phyloP scores from a whole-genome alignment of 257 asterid genomes.

The Jacaranda copaia region DNA sequence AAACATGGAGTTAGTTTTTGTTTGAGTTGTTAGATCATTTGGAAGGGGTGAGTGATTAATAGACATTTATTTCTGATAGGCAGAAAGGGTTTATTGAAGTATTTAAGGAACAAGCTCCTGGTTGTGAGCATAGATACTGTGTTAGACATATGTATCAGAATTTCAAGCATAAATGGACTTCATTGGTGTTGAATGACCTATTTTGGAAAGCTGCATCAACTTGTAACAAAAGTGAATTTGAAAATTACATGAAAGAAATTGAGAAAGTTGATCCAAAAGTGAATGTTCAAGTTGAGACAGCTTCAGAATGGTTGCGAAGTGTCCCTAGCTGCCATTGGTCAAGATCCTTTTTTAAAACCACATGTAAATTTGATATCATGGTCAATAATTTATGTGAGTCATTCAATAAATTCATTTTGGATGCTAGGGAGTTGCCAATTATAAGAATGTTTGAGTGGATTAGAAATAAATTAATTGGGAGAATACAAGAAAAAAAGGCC shows the following conservation, averaged over 20 bases:
- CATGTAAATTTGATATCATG: conserved; percentile 4
- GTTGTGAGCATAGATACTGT: background rate
- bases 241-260: too few relatives aligned
- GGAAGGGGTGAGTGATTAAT: background rate
- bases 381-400: conserved; percentile 8
- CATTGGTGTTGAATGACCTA: too few relatives aligned
- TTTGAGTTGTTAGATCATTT: background rate
- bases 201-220: background rate
- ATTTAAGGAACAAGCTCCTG: background rate
- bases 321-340: background rate
- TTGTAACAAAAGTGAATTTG: background rate
- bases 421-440: background rate
- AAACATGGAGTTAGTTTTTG: conserved; percentile 1
- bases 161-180: too few relatives aligned
- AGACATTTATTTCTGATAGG: conserved; percentile 1
- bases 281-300: background rate
- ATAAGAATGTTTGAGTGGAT: background rate
- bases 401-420: background rate
- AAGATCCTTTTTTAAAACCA: background rate
- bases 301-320: background rate
- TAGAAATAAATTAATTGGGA: background rate
- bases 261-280: background rate
- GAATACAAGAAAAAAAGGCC: background rate
- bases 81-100: background rate
- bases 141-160: background rate